phyloP scores from a whole-genome alignment of 208 protist species.

The Trypanosoma mega region DNA sequence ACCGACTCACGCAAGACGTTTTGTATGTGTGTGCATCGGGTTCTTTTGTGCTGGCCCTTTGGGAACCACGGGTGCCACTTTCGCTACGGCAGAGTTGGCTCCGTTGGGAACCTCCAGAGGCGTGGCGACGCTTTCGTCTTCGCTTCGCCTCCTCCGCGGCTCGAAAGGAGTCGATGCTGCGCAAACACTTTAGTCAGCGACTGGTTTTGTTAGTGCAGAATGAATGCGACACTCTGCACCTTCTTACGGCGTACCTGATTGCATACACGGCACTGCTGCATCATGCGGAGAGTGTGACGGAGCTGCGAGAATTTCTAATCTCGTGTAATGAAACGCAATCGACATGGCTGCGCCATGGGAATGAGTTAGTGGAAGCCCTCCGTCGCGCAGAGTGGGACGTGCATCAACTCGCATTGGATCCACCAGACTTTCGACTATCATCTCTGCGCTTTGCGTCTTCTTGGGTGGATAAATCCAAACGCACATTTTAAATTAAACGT shows the following conservation, averaged over 20 bases:
- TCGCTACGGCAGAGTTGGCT: constrained; percentile 46
- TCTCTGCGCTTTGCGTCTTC: constrained; percentile 34
- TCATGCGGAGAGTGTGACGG: constrained; percentile 36
- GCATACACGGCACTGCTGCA: constrained; percentile 65
- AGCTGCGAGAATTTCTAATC: constrained; percentile 56
- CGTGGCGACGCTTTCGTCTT: constrained; percentile 14
- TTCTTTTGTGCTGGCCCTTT: constrained; percentile 73
- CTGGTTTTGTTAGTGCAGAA: constrained; percentile 68
- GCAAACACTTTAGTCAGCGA: constrained; percentile 16
- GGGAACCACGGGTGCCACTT: constrained; percentile 46
- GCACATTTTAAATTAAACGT: too few relatives aligned
- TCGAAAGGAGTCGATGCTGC: background rate
- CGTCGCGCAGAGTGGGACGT: constrained; percentile 64
- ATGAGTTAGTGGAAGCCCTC: constrained; percentile 35
- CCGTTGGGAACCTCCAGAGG: constrained; percentile 41
- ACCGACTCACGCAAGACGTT: constrained; percentile 59
- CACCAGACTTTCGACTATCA: constrained; percentile 64
- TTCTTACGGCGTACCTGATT: constrained; percentile 70
- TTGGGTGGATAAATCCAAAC: too few relatives aligned
- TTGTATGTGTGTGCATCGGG: constrained; percentile 57
- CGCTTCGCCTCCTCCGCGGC: constrained; percentile 2
- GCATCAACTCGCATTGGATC: constrained; percentile 60
- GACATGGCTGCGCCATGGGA: constrained; percentile 32
- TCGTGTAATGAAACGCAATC: constrained; percentile 47
- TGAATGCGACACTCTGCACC: constrained; percentile 53